Conservation (phyloP, 176 grass and related monocot species). For the Pontederia crassipes region DNA sequence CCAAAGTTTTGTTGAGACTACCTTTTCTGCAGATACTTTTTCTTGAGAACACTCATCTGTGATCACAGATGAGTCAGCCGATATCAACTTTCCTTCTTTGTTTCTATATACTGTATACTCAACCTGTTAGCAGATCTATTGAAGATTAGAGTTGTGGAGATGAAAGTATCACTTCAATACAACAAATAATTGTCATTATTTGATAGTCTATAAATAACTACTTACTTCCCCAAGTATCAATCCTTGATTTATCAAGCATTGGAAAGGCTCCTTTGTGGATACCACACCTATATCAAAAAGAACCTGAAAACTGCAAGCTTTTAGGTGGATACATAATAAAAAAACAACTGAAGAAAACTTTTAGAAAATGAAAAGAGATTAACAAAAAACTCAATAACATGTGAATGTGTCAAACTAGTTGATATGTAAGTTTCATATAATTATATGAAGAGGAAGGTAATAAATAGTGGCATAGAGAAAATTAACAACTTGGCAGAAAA, state of each 20-base stretch:
- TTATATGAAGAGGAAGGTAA: no score
- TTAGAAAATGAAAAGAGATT: no score
- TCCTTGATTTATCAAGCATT: constrained; percentile 99
- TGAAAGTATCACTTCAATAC: neutral
- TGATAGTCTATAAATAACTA: neutral
- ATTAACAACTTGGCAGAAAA: no score
- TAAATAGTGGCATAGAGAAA: no score
- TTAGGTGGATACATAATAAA: constrained; percentile 7
- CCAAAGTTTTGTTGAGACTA: constrained; percentile 21
- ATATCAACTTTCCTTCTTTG: constrained; percentile 59
- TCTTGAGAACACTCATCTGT: constrained; percentile 61
- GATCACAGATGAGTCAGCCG: constrained; percentile 47
- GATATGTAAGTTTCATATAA: no score
- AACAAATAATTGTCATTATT: neutral
- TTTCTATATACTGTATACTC: constrained; percentile 87
- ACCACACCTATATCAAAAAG: constrained; percentile 92
- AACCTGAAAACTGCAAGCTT: constrained; percentile 31
- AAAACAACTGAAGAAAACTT: neutral
- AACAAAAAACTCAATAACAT: no score
- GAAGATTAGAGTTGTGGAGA: constrained; percentile 18
- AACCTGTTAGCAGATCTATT: constrained; percentile 43
- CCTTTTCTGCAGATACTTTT: constrained; percentile 73
- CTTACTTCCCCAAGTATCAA: constrained; percentile 94
- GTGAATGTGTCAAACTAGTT: no score
- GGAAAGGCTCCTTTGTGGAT: constrained; percentile 93